Base-by-base conservation (phyloP, 2,329 filamentous ascomycete species). In the Aspergillus brasiliensis region DNA sequence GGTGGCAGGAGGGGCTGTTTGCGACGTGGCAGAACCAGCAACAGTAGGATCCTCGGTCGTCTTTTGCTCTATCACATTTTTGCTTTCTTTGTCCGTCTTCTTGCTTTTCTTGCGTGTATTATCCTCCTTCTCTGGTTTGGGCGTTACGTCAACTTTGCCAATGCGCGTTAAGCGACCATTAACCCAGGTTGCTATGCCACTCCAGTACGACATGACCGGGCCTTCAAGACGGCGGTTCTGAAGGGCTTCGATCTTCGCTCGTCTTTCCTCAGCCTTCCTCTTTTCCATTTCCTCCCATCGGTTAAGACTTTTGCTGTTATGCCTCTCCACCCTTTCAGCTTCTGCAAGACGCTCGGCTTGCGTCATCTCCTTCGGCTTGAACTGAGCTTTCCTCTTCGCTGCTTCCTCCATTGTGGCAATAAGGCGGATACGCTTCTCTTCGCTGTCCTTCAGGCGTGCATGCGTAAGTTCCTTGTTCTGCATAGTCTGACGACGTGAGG, bases 241-340 rank as follows among this genome's bases (percentile, higher is more conserved):
- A 67, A 98, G 81, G 13, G 94, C 95, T 40, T 94, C 92, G 51
- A 98, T 82, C 77, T 90, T 94, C 42, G 88, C 90, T 64, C 87
- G 85, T 62, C 94, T 85, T 71, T 96, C 91, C 69, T 94, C 91
- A 66, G 93, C 90, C 60, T 94, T 87, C 73, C 90, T 88, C 77
- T 92, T 92, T 78, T 99, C 95, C 6, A 92, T 91, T 75, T 92
- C 90, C 75, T 98, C 93, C 93, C 94, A 98, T 58, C 91, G 85
- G 71, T 94, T 97, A 71, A 97, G 79, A 75, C 90, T 98, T 82
- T 91, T 96, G 67, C 89, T 86, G 75, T 99, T 97, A 69, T 88
- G 83, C 75, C 90, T 89, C 77, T 98, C 95, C 6, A 96, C 88
- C 55, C 88, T 80, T 17, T 89, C 91, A 1, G 93, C 93, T 76